A percentile compares a stretch with the other conserved stretches of the same genome.
phyloP scores from a whole-genome alignment of 345 rosid genomes.

The Diplotaxis tenuifolia region DNA sequence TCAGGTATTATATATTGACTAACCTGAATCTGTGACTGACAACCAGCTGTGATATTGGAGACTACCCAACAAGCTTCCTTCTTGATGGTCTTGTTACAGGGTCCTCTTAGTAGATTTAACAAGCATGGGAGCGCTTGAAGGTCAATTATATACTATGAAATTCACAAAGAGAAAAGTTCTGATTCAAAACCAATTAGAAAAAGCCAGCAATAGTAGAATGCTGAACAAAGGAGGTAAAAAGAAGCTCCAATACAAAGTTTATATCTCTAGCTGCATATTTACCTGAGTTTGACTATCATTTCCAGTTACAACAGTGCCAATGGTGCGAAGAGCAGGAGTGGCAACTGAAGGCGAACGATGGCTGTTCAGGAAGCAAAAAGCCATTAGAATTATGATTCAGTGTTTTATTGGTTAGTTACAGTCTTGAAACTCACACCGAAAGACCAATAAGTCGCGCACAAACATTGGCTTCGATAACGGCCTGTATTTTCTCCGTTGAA shows the following conservation, averaged over 20 bases:
- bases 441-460: slow-evolving; percentile 75
- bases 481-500: slow-evolving; percentile 71
- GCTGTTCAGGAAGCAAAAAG: slow-evolving; percentile 34
- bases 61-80: slow-evolving; percentile 44
- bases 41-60: slow-evolving; percentile 50
- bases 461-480: slow-evolving; percentile 76
- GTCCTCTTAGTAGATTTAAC: slow-evolving; percentile 34
- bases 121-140: slow-evolving; percentile 40
- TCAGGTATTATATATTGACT: slow-evolving; percentile 1
- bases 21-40: slow-evolving; percentile 40
- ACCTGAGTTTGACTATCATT: slow-evolving; percentile 40
- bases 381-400: slow-evolving; percentile 21
- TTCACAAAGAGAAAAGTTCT: slow-evolving; percentile 7
- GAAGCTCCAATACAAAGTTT: background rate
- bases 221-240: background rate
- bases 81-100: slow-evolving; percentile 36
- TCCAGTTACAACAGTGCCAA: slow-evolving; percentile 41
- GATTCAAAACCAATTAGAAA: background rate
- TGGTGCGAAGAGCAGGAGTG: slow-evolving; percentile 39
- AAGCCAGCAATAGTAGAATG: slow-evolving; percentile 1
- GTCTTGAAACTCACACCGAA: slow-evolving; percentile 51
- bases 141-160: slow-evolving; percentile 36
- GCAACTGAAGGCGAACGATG: slow-evolving; percentile 34
- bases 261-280: background rate
- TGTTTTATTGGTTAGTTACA: slow-evolving; percentile 15